Conservation (phyloP, 192 early-diverging fungal genomes). For the Coemansia sp. region DNA sequence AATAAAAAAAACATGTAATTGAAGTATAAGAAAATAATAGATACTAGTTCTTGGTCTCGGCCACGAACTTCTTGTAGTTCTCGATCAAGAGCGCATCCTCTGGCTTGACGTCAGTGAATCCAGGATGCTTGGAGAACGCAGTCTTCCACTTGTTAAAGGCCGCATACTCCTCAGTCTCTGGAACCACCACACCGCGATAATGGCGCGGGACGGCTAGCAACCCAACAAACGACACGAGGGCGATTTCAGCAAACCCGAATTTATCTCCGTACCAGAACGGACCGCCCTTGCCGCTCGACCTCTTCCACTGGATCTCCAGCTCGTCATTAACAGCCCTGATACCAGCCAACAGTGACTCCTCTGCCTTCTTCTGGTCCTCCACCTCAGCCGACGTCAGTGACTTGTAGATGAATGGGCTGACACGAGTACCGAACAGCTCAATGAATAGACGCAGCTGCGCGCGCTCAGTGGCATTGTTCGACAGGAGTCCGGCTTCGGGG, state of each 20-base stretch:
- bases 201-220: conserved; percentile 16
- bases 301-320: conserved; percentile 32
- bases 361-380: conserved; percentile 26
- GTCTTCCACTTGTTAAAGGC: conserved; percentile 32
- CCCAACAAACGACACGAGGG: conserved; percentile 22
- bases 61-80: conserved; percentile 28
- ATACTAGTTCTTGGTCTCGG: neutral
- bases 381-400: conserved; percentile 3
- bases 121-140: conserved; percentile 27
- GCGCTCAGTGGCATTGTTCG: conserved; percentile 27
- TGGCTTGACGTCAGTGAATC: conserved; percentile 23
- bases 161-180: conserved; percentile 39
- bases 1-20: neutral
- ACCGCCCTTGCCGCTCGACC: conserved; percentile 31
- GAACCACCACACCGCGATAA: conserved; percentile 30
- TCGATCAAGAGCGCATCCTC: conserved; percentile 17
- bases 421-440: conserved; percentile 20
- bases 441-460: conserved; percentile 51
- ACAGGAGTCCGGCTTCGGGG: conserved; percentile 54
- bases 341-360: conserved; percentile 15
- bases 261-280: conserved; percentile 32
- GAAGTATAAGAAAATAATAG: neutral
- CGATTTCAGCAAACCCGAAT: conserved; percentile 34
- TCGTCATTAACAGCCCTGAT: conserved; percentile 22
- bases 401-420: conserved; percentile 24